These are phyloP conservation scores for Vicia villosa DNA, from an alignment of 306 rosid species.

Conservation along the genomic window DNA sequence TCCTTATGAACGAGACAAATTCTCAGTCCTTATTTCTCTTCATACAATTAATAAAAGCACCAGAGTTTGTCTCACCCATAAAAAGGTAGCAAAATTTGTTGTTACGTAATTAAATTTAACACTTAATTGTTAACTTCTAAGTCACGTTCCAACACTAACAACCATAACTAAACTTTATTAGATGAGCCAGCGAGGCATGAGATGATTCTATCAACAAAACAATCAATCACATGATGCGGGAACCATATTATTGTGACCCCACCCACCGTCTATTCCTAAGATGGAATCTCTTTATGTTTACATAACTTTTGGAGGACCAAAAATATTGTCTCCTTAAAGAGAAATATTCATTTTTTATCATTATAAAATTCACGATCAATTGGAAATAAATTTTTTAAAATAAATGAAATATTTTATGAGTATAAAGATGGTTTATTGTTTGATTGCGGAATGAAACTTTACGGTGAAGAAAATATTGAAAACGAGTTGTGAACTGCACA, in stretches of 20 bases:
- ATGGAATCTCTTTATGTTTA: constrained; percentile 39
- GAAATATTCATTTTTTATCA: no score
- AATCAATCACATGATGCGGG: constrained; percentile 31
- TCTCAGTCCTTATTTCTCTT: not conserved
- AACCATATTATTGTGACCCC: constrained; percentile 36
- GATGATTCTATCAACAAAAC: constrained; percentile 29
- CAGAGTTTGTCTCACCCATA: not conserved
- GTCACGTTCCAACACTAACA: constrained; percentile 42
- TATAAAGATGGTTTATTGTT: not conserved
- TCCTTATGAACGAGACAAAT: not conserved
- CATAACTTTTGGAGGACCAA: constrained; percentile 22
- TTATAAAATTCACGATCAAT: no score
- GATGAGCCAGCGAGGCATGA: constrained; percentile 4
- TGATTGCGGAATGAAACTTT: not conserved
- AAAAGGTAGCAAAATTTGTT: constrained; percentile 29
- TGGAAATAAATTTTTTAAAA: no score
- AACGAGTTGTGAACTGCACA: constrained; percentile 23
- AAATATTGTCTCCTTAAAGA: not conserved
- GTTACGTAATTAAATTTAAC: constrained; percentile 10
- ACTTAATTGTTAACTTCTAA: constrained; percentile 35
- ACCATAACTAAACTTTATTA: constrained; percentile 37
- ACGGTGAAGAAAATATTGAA: not conserved
- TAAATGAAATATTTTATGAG: not conserved
- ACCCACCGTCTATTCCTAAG: constrained; percentile 28
- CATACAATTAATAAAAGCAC: constrained; percentile 18